Evolutionary conservation across 306 rosid genomes (phyloP), one percentile per base, ranked within the genome.

Genomic region (Castanospermum australe): DNA sequence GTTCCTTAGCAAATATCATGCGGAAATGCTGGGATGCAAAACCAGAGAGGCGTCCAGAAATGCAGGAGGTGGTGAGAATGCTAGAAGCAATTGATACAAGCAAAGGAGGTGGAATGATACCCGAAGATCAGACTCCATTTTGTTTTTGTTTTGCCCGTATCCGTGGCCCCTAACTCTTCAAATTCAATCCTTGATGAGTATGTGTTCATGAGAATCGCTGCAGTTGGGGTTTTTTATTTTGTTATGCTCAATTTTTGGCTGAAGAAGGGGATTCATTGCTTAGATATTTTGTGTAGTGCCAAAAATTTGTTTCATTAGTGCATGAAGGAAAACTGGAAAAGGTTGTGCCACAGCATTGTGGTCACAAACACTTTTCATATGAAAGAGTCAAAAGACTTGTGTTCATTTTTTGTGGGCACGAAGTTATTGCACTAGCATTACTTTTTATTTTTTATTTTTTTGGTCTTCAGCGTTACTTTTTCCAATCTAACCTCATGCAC

Each of bases 71-170:
- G 72, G 95, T 90, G 82, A 85, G 67, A 80, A 76, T 90, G 92
- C 59, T 90, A 69, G 95, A 90, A 80, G 91, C 85, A 18, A 85
- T 90, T 52, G 92, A 90, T 77, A 90, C 95, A 11, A 88, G 86
- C 59, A 90, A 61, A 84, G 95, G 95, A 61, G 92, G 95, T 1
- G 95, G 95, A 75, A 90, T 90, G 95, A 82, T 90, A 69, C 87
- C 92, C 4, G 91, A 87, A 5, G 87, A 80, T 52, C 85, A 81
- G 54, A 33, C 75, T 24, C 14, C 80, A 0, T 47, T 52, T 5
- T 90, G 95, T 62, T 88, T 90, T 80, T 90, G 92, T 67, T 80
- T 90, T 12, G 14, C 83, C 45, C 77, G 82, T 2, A 22, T 78
- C 48, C 95, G 95, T 0, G 95, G 95, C 8, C 95, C 91, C 13